Base-by-base conservation (phyloP, 352 stramenopile genomes). In the Phytophthora crassamura region DNA sequence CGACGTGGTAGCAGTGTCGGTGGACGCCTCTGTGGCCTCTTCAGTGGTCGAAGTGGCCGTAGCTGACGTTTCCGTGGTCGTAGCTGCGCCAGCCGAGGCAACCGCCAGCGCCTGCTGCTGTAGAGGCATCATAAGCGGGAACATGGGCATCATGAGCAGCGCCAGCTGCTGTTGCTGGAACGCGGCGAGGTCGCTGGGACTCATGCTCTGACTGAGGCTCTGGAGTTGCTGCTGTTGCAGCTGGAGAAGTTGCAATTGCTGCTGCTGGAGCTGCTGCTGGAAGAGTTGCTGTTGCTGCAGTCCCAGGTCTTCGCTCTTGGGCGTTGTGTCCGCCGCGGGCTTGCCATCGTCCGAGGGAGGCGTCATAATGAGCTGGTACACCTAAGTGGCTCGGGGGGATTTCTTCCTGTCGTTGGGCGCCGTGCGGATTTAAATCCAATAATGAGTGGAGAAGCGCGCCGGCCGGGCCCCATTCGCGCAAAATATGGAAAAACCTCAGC, bases 101-200 rank as follows among this genome's bases (percentile, higher is more conserved):
- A 48, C 35, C 28, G 43, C 64, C 48, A 55, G 57, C 35, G 57
- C 40, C 59, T 69, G 68, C 40, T 83, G 78, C 57, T 84, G 81
- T 49, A 85, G 52, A 16, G 74, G 78, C 67, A 88, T 83, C 80
- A 91, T 88, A 30, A 89, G 75, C 36, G 83, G 83, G 65, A 91
- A 86, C 77, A 91, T 89, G 49, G 82, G 80, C 79, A 89, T 89
- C 82, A 91, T 91, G 42, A 91, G 75, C 36, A 89, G 70, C 55
- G 82, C 82, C 38, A 91, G 84, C 52, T 91, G 83, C 57, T 91
- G 83, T 46, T 84, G 83, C 43, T 84, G 73, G 62, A 91, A 74
- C 2, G 78, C 67, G 9, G 77, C 66, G 50, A 89, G 52, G 14
- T 91, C 82, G 34, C 66, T 80, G 6, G 80, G 78, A 20, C 70